phyloP scores from a whole-genome alignment of 129 eudicot genomes.

The Chrysanthemum makinoi region DNA sequence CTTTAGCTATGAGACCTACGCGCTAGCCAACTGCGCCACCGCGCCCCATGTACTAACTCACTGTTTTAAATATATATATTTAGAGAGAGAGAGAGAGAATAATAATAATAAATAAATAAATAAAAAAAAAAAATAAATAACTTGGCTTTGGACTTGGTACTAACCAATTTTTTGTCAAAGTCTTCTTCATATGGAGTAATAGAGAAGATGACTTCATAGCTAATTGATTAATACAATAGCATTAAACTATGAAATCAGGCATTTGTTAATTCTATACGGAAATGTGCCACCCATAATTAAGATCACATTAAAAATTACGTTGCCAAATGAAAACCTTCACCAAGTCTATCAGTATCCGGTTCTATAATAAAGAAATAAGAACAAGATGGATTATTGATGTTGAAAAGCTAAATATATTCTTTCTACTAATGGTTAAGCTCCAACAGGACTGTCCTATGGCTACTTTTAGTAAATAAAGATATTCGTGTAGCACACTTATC shows the following conservation, averaged over 20 bases:
- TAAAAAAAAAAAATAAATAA: too few species aligned
- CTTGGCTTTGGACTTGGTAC: too few species aligned
- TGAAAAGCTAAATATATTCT: background rate
- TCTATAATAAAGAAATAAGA: background rate
- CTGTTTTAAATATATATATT: too few species aligned
- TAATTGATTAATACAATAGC: background rate
- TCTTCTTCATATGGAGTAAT: background rate
- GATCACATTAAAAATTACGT: constrained; percentile 5
- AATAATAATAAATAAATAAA: too few species aligned
- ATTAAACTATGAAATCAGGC: too few species aligned
- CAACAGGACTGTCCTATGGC: constrained; percentile 6
- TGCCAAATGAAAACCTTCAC: constrained; percentile 11
- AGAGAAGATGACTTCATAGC: background rate
- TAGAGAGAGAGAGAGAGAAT: too few species aligned
- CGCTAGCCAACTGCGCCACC: constrained; percentile 72
- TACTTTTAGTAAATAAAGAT: constrained; percentile 20
- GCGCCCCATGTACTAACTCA: too few species aligned
- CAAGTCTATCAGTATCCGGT: constrained; percentile 16
- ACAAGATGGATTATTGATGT: background rate
- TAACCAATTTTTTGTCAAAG: too few species aligned
- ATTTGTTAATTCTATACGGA: constrained; percentile 17
- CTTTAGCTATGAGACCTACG: constrained; percentile 96
- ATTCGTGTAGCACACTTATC: constrained; percentile 11
- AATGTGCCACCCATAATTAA: constrained; percentile 22
- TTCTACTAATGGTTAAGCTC: constrained; percentile 10